Evolutionary conservation across 208 protist genomes (phyloP), one percentile per base, ranked within the genome.

Genomic region (Leptomonas pyrrhocoris): DNA sequence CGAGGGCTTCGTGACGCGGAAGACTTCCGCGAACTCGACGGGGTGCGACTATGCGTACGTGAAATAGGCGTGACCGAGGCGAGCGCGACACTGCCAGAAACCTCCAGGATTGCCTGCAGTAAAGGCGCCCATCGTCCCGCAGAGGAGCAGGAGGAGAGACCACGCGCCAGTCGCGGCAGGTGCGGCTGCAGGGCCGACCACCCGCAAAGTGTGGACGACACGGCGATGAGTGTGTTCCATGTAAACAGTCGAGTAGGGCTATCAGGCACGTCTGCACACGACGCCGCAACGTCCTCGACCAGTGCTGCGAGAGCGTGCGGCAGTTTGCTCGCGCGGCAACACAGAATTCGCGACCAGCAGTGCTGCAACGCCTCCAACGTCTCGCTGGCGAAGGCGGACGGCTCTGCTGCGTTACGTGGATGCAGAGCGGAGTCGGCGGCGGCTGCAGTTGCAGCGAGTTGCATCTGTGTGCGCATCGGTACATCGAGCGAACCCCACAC

Each of bases 151-250:
- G 31, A 18, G 34, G 63, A 27, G 2, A 34, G 18, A 19, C 16
- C 34, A 8, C 28, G 4, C 15, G 38, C 30, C 0, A 63, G 9
- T 12, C 18, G 19, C 15, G 23, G 28, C 42, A 75, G 25, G 57
- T 77, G 30, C 12, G 71, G 63, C 49, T 66, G 62, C 28, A 77
- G 55, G 1, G 71, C 71, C 0, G 57, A 16, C 71, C 71, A 77
- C 19, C 71, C 71, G 2, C 25, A 23, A 11, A 65, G 11, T 11
- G 63, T 71, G 2, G 62, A 46, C 1, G 71, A 77, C 8, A 77
- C 34, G 13, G 50, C 38, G 18, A 71, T 59, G 12, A 77, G 57
- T 36, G 56, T 58, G 7, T 19, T 19, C 57, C 57, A 66, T 0
- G 56, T 40, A 38, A 71, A 58, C 7, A 51, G n/a, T 1, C 48